Percentiles rank a stretch among this genome's conserved stretches.
Conservation (phyloP, 2,329 filamentous ascomycete genomes). For the Diaporthe sp. region DNA sequence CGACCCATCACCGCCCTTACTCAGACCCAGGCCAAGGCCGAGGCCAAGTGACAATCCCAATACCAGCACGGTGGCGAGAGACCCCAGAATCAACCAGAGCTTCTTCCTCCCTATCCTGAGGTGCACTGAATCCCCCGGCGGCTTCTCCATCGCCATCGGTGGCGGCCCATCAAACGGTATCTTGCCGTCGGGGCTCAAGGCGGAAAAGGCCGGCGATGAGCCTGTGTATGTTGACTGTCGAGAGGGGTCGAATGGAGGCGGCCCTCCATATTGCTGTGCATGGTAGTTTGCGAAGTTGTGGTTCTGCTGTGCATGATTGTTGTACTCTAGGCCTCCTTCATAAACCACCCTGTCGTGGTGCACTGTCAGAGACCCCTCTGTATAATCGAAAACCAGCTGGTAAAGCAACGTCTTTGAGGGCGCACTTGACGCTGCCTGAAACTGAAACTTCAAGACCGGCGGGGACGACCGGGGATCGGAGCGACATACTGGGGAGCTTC, state of each 20-base stretch:
- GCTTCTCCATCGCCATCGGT: background rate
- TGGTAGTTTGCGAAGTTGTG: background rate
- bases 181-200: conserved; percentile 13
- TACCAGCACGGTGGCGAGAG: background rate
- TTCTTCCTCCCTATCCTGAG: conserved; percentile 13
- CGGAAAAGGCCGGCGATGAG: background rate
- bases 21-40: conserved; percentile 24
- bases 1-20: background rate
- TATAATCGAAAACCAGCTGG: background rate
- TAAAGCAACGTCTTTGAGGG: background rate
- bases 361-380: background rate
- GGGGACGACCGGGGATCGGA: background rate
- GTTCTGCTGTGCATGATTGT: background rate
- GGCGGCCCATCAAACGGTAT: background rate
- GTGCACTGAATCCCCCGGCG: background rate
- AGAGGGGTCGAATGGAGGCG: background rate
- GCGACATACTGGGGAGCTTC: conserved; percentile 20
- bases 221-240: background rate
- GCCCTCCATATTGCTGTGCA: background rate
- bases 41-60: conserved; percentile 24
- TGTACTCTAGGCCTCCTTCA: conserved; percentile 8
- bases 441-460: background rate
- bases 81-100: background rate
- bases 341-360: background rate
- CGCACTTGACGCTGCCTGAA: background rate